Base-by-base conservation (phyloP, 1,139 yeast species). In the Sugiyamaella castrensis region DNA sequence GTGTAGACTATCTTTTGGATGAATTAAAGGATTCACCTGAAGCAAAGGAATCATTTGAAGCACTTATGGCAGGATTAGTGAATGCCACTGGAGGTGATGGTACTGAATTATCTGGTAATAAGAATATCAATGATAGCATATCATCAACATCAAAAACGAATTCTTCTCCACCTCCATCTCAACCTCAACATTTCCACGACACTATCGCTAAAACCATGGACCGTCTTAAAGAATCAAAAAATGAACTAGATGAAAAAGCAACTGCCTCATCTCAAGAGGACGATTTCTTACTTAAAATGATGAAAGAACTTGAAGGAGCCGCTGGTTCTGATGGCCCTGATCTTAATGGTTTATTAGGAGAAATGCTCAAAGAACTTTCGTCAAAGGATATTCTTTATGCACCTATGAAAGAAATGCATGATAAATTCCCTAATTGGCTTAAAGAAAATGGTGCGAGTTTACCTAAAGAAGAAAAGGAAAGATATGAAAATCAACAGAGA, bases 381-480 rank as follows among this genome's bases (percentile, higher is more conserved):
- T 82, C 95, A 7, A 91, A 88, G 65, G 94, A 84, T 51, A 87
- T 91, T 29, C 74, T 92, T 43, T 91, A 87, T 64, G 95, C 86
- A 58, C 96, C 98, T 1, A 78, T 92, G 70, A 85, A 83, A 61
- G 96, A 88, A 53, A 75, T 91, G 66, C 80, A 84, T 55, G 71
- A 74, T 16, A 87, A 87, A 54, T 72, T 64, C 53, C 87, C 87
- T 2, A 77, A 67, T 13, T 85, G 82, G 76, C 71, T 85, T 55
- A 66, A 71, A 47, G 76, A 76, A 42, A 75, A 83, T 56, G 70
- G 73, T 50, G 70, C 61, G 13, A 59, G 60, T 43, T 46, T 67
- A 9, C 36, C 57, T n/a, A 55, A 54, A 2, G 66, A 60, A 11
- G 74, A 71, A 39, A 53, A 59, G 29, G 52, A 51, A 30, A 60